phyloP scores from a whole-genome alignment of 1,139 yeast genomes.

The Candida freyschussii region DNA sequence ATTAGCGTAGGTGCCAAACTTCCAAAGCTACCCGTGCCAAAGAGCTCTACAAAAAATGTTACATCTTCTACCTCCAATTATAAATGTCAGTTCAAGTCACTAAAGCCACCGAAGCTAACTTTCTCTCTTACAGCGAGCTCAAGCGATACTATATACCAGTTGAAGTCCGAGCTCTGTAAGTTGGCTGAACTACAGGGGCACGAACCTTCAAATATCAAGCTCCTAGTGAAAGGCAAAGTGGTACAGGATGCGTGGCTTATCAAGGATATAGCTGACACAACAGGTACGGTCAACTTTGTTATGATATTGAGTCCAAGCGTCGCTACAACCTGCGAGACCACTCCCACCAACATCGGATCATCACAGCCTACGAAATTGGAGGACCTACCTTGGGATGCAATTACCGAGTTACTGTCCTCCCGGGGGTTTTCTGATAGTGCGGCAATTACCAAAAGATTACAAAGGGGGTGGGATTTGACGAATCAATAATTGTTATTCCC shows the following conservation, averaged over 20 bases:
- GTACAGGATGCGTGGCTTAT: slow-evolving; percentile 36
- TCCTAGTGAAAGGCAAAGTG: slow-evolving; percentile 45
- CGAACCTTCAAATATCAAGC: slow-evolving; percentile 26
- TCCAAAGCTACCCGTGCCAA: slow-evolving; percentile 30
- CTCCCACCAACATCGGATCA: slow-evolving; percentile 6
- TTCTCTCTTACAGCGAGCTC: slow-evolving; percentile 25
- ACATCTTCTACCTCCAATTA: slow-evolving; percentile 7
- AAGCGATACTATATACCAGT: slow-evolving; percentile 32
- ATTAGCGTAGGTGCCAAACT: slow-evolving; percentile 22
- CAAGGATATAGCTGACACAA: slow-evolving; percentile 7
- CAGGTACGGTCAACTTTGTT: slow-evolving; percentile 8
- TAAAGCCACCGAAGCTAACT: slow-evolving; percentile 42
- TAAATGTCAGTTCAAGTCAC: slow-evolving; percentile 33
- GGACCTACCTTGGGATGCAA: slow-evolving; percentile 34
- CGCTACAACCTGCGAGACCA: not conserved
- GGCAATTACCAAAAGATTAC: slow-evolving; percentile 33
- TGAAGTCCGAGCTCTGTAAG: slow-evolving; percentile 33
- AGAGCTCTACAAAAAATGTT: slow-evolving; percentile 22
- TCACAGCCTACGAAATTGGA: slow-evolving; percentile 6
- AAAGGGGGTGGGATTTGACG: slow-evolving; percentile 36
- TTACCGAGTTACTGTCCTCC: slow-evolving; percentile 23
- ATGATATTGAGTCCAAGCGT: slow-evolving; percentile 5
- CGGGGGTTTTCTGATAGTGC: slow-evolving; percentile 24
- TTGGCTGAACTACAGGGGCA: slow-evolving; percentile 4
- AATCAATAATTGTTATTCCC: slow-evolving; percentile 15